Base-by-base conservation (phyloP, 1,284 basidiomycete species). In the Ceratobasidium sp. region DNA sequence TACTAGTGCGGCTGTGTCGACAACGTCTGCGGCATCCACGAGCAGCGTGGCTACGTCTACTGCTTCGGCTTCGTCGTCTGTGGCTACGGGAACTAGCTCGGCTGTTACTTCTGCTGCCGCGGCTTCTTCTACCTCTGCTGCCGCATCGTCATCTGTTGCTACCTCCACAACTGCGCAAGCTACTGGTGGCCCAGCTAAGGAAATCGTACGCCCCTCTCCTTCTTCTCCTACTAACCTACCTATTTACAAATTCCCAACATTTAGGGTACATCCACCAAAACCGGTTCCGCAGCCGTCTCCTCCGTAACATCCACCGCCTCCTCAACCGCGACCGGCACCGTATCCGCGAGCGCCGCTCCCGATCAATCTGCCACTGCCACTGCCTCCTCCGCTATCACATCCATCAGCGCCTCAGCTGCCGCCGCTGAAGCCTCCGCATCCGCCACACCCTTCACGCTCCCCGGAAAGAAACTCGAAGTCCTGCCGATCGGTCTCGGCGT, bases 401-500 rank as follows among this genome's bases (percentile, higher is more conserved):
- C 78, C 35, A 78, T 52, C 30, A 55, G 44, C 21, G 52, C 55
- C 11, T 47, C 73, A 18, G 59, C 72, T 49, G 69, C 73, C 9
- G 58, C 61, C 21, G 73, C 66, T 26, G 79, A 82, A 28, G 78
- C 81, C 11, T 79, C 83, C 11, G 77, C 83, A 11, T 76, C 77
- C 2, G 59, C 70, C 1, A 81, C 84, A 3, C 82, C 85, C 11
- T 91, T 92, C 81, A 79, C 81, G 46, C 81, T 93, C 50, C 92
- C 92, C 3, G 92, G 92, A 28, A 91, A 88, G 81, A 84, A 85
- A 72, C 78, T 94, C 26, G 86, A 87, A 44, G 92, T 94, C 3
- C 83, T 94, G 61, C 93, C 92, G 0, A 88, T 94, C 75, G 92
- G 92, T 77, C 84, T 94, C 61, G 91, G 90, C 72, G 85, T 94